Evolutionary conservation across 352 stramenopile species (phyloP), one percentile per base, ranked within the genome.

Genomic region (Peronospora farinosa): DNA sequence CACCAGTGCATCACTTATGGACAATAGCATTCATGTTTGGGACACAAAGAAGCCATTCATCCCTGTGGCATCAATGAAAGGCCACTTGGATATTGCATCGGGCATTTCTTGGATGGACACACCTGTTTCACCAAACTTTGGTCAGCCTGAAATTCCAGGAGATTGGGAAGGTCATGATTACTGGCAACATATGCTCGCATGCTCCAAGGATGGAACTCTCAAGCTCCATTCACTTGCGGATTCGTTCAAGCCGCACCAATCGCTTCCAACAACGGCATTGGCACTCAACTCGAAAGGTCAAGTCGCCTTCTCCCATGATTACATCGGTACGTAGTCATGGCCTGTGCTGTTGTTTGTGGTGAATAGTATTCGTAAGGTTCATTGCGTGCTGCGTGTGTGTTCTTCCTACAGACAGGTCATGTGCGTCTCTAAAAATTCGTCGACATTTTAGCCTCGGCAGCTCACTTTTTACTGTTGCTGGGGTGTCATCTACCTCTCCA

Each of bases 21-120:
- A 94, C 54, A 89, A 91, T 56, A 88, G 79, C 37, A 91, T 95
- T 57, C 80, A 92, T 51, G 65, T 95, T 25, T 95, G 84, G 84
- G 84, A 95, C 38, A 73, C 78, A 0, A 83, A 89, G 61, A 76
- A 78, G 10, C 84, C 84, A 16, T 95, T 83, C 44, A 90, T 95
- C 40, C 84, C 84, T 0, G 57, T 92, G 2, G 84, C 84, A 13
- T 92, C 78, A 0, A 85, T 95, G 74, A 91, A 92, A 57, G 81
- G 79, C 17, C 84, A 95, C 37, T 76, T 57, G 0, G 79, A 95
- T 41, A 85, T 90, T 57, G 81, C 78, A 7, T 91, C 81, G 0
- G 84, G 82, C 11, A 90, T 95, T 41, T 69, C 75, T 16, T 95
- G 84, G 84, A 71, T 95, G 54, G 83, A 94, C 42, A 94, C 83